Base-by-base conservation (phyloP, 2,329 filamentous ascomycete genomes). In the Exserohilum rostratum region DNA sequence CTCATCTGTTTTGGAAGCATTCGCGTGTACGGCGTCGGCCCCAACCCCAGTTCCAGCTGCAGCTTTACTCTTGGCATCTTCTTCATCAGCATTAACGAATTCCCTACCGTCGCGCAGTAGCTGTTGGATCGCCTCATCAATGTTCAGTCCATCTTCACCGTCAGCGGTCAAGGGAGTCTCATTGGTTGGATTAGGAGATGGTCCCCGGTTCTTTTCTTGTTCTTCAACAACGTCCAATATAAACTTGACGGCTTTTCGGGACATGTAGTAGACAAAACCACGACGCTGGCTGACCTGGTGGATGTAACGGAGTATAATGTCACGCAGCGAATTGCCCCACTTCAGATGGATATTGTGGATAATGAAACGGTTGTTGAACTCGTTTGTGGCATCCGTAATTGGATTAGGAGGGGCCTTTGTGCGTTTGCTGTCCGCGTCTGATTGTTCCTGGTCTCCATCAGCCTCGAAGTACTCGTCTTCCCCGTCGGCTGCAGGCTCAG, bases 331-430 rank as follows among this genome's bases (percentile, higher is more conserved):
- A 67, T 99, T 99, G 78, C 96, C 98, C 95, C 95, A 99, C 76
- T 99, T 99, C 53, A 99, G 80, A 69, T 99, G 95, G 72, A 96
- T 85, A 67, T 99, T 99, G 80, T 99, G 95, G 47, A 99, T 90
- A 65, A 98, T 93, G 79, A 99, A 99, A 2, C 95, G 90, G 70
- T 99, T 99, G 73, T 96, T 95, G 80, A 97, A 99, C 71, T 98
- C 93, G 74, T 90, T 96, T 44, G 90, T 88, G 63, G 93, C 93
- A 62, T 97, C 92, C 13, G 90, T 85, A 3, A 88, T 85, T 1
- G 88, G 85, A 2, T 87, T 86, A 1, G 88, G 40, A 37, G 47
- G 17, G 10, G 25, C 83, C 60, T 91, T 87, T 48, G 89, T 79
- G 12, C 82, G 83, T 40, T 71, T 71, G 2, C 62, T 62, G 15